A percentile compares a stretch with the other conserved stretches of the same genome.
Evolutionary conservation across 2,329 filamentous ascomycete genomes (phyloP).

Genomic region (Phaeosphaeriaceae sp.): DNA sequence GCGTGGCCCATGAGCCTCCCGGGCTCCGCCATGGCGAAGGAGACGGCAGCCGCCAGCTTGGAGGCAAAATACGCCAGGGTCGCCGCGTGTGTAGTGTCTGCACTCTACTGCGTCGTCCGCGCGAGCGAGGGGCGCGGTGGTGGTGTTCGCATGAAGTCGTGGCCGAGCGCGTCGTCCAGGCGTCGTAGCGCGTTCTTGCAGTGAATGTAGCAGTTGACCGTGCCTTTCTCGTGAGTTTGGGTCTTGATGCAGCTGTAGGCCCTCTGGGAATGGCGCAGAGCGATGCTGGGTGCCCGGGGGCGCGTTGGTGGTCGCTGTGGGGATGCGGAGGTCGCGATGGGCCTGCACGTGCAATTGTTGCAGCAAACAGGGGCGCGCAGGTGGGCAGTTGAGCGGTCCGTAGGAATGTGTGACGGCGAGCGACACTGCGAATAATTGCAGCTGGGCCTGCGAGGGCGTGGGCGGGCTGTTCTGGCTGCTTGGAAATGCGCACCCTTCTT

Average conservation of each 20-base stretch:
- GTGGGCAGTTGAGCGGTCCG: conserved; percentile 42
- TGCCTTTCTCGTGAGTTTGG: conserved; percentile 11
- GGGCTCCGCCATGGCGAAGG: conserved; percentile 53
- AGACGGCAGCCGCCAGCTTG: conserved; percentile 51
- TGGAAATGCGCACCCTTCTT: conserved; percentile 34
- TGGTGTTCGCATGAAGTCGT: conserved; percentile 37
- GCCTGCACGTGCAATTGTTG: conserved; percentile 32
- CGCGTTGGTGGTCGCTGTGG: conserved; percentile 35
- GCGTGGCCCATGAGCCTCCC: conserved; percentile 47
- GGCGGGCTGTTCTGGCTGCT: conserved; percentile 35
- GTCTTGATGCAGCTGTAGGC: conserved; percentile 10
- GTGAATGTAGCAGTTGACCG: conserved; percentile 8
- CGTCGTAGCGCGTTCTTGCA: conserved; percentile 36
- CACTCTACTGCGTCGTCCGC: conserved; percentile 33
- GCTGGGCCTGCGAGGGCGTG: conserved; percentile 35
- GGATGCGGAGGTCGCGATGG: conserved; percentile 29
- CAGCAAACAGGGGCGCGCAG: conserved; percentile 20
- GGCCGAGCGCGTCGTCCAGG: conserved; percentile 34
- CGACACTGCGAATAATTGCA: conserved; percentile 44
- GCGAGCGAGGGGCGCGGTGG: conserved; percentile 26
- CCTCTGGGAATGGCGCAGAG: conserved; percentile 7
- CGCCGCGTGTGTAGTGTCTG: conserved; percentile 22
- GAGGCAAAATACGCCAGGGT: conserved; percentile 47
- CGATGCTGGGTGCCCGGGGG: conserved; percentile 30
- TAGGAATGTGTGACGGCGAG: conserved; percentile 33